A percentile compares a stretch with the other conserved stretches of the same genome.
Conservation (phyloP, 805 yeast genomes). For the Cyberlindnera meyerae region DNA sequence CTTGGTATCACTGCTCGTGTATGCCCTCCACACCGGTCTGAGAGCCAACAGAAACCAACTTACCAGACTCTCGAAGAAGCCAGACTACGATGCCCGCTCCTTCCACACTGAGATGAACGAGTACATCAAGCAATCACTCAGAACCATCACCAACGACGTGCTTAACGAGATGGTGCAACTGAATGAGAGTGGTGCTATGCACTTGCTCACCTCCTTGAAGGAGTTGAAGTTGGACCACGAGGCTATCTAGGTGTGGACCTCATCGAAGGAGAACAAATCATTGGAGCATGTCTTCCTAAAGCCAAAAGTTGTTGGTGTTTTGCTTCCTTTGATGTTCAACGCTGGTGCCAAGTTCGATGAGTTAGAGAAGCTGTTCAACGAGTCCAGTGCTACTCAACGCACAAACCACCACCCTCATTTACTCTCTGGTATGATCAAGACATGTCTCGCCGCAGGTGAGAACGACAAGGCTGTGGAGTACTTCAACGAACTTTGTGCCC, state of each 20-base stretch:
- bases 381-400: conserved; percentile 30
- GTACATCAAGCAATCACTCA: conserved; percentile 43
- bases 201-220: conserved; percentile 51
- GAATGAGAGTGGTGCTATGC: conserved; percentile 53
- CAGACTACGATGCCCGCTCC: conserved; percentile 56
- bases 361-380: conserved; percentile 50
- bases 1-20: conserved; percentile 45
- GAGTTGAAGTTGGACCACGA: conserved; percentile 59
- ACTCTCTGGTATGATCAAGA: conserved; percentile 68
- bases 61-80: conserved; percentile 51
- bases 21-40: conserved; percentile 49
- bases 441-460: conserved; percentile 61
- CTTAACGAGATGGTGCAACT: conserved; percentile 39
- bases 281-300: conserved; percentile 46
- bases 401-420: conserved; percentile 37
- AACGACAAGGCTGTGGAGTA: conserved; percentile 59
- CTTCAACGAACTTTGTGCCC: conserved; percentile 55
- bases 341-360: conserved; percentile 60
- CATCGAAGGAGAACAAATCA: conserved; percentile 43
- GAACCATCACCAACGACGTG: conserved; percentile 48
- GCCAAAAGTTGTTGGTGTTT: conserved; percentile 63
- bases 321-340: conserved; percentile 62
- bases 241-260: conserved; percentile 67
- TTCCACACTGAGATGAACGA: conserved; percentile 49
- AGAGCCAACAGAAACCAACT: conserved; percentile 52